A percentile compares a stretch with the other conserved stretches of the same genome.
These are phyloP conservation scores for Adansonia grandidieri DNA, from an alignment of 441 rosid genomes.

Conservation along the genomic window DNA sequence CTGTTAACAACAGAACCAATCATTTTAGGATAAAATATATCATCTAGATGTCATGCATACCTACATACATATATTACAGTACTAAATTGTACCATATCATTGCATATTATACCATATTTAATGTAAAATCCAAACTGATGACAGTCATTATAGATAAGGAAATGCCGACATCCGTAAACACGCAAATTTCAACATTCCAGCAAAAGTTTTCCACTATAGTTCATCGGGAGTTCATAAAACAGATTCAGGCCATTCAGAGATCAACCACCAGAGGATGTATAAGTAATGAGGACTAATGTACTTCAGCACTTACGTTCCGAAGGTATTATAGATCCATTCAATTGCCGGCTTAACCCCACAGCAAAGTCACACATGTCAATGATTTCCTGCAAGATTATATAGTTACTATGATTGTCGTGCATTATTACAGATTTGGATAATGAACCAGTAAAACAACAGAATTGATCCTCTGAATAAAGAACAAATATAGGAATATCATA, in stretches of 20 bases:
- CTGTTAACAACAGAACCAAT: conserved; percentile 48
- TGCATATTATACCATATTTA: not conserved
- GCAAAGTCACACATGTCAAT: conserved; percentile 98
- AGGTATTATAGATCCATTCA: conserved; percentile 89
- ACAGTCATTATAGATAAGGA: conserved; percentile 12
- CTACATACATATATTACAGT: not conserved
- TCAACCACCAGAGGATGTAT: conserved; percentile 7
- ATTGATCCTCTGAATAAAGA: not conserved
- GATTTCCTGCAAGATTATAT: conserved; percentile 66
- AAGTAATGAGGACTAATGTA: conserved; percentile 15
- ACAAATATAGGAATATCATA: not conserved
- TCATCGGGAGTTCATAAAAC: not conserved
- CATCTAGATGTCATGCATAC: not conserved
- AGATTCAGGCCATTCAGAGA: conserved; percentile 21
- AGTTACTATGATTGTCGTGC: not conserved
- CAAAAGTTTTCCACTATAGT: conserved; percentile 7
- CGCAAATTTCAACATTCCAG: conserved; percentile 12
- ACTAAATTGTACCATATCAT: not conserved
- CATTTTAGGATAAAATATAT: conserved; percentile 28
- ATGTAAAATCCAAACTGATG: not conserved
- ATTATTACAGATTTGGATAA: not conserved
- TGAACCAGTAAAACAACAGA: conserved; percentile 16
- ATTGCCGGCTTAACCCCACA: conserved; percentile 95
- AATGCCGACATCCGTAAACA: conserved; percentile 3
- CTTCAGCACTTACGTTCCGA: conserved; percentile 82